Percentiles rank a stretch among this genome's conserved stretches.
Conservation (phyloP, 169 alveolate species). For the Plasmodium billcollinsi region DNA sequence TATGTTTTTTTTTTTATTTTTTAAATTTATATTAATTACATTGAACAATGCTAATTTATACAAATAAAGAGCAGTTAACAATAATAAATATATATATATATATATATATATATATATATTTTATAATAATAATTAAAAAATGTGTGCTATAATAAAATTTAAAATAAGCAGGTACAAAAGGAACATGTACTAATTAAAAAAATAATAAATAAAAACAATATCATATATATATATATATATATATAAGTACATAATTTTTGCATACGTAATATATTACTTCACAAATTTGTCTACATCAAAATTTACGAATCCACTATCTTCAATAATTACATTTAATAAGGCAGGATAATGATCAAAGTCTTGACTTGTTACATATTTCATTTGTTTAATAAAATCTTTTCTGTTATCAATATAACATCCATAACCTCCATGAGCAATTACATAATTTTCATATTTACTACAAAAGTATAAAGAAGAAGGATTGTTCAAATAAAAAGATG, state of each 20-base stretch:
- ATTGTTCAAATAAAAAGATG: constrained; percentile 30
- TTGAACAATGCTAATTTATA: no score
- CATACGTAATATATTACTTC: constrained; percentile 8
- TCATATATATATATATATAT: neutral
- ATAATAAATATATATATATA: no score
- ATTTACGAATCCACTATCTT: constrained; percentile 32
- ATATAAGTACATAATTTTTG: neutral
- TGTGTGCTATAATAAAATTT: neutral
- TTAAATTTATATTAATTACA: no score
- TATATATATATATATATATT: no score
- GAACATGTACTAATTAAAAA: no score
- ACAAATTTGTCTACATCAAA: constrained; percentile 43
- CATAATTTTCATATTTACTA: constrained; percentile 65
- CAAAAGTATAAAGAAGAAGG: constrained; percentile 64
- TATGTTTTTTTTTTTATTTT: no score
- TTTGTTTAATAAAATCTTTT: constrained; percentile 45
- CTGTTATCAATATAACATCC: constrained; percentile 49
- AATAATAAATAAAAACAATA: no score
- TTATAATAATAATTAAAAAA: neutral
- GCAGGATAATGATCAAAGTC: constrained; percentile 49
- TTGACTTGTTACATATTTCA: constrained; percentile 24
- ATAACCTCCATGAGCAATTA: constrained; percentile 72
- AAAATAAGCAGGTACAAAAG: neutral
- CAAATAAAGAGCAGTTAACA: no score
- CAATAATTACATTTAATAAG: constrained; percentile 39